Percentiles rank a stretch among this genome's conserved stretches.
phyloP scores from a whole-genome alignment of 148 eudicot genomes.

The Gaultheria prostrata region DNA sequence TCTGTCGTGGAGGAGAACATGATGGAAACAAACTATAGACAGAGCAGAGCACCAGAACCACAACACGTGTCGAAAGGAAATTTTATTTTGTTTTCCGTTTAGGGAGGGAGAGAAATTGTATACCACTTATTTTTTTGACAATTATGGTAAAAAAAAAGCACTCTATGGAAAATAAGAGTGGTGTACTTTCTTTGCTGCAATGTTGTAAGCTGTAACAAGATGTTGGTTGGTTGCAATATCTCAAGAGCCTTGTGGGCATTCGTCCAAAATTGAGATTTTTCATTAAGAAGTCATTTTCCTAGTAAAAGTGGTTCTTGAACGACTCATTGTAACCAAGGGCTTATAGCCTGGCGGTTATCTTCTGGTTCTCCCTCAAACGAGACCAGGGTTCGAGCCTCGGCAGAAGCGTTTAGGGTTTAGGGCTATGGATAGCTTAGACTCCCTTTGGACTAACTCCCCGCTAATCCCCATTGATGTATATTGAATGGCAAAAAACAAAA shows the following conservation, averaged over 20 bases:
- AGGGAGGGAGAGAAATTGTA: background rate
- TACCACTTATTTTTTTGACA: background rate
- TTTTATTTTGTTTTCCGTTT: no score
- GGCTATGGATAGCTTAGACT: no score
- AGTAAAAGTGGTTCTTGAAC: background rate
- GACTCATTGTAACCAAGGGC: background rate
- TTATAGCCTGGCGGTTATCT: no score
- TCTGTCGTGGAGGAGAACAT: background rate
- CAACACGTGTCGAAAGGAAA: background rate
- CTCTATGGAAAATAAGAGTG: background rate
- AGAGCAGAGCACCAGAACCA: background rate
- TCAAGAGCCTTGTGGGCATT: background rate
- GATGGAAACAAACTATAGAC: background rate
- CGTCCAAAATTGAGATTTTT: background rate
- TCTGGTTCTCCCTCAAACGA: no score
- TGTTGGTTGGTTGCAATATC: background rate
- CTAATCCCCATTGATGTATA: no score
- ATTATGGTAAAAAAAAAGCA: background rate
- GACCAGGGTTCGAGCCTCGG: no score
- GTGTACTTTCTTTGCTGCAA: background rate
- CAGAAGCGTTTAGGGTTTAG: no score
- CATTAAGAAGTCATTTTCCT: background rate
- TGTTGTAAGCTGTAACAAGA: background rate
- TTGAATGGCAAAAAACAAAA: no score
- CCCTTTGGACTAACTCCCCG: no score